Conservation (phyloP, 1,284 basidiomycete genomes). For the Austroboletus niveus region DNA sequence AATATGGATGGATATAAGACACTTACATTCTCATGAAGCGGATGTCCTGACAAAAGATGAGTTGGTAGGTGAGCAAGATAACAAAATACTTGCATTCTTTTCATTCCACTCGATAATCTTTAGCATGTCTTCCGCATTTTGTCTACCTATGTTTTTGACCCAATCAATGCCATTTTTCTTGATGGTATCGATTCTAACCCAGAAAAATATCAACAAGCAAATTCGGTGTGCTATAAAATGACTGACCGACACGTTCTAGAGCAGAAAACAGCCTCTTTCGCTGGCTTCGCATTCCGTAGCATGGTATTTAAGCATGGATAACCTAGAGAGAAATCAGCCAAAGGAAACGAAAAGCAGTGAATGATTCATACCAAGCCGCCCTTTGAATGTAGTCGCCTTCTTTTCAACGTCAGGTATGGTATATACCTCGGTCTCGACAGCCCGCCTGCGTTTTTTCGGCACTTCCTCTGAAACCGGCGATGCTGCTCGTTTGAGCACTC, state of each 20-base stretch:
- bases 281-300: conserved; percentile 67
- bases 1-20: not conserved
- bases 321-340: conserved; percentile 30
- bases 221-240: not conserved
- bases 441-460: conserved; percentile 41
- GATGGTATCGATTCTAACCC: conserved; percentile 67
- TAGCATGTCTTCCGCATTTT: conserved; percentile 72
- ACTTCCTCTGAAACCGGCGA: conserved; percentile 7
- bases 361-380: conserved; percentile 52
- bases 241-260: conserved; percentile 63
- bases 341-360: not conserved
- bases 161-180: conserved; percentile 80
- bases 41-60: conserved; percentile 46
- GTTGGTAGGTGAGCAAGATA: not conserved
- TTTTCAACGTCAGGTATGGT: conserved; percentile 67
- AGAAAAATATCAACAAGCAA: too few relatives aligned
- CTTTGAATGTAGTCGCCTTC: conserved; percentile 68
- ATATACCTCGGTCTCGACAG: conserved; percentile 56
- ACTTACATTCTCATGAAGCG: conserved; percentile 68
- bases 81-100: conserved; percentile 49
- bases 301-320: conserved; percentile 88
- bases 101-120: conserved; percentile 86
- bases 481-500: conserved; percentile 6
- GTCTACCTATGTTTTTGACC: conserved; percentile 74
- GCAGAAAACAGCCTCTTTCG: conserved; percentile 65